Base-by-base conservation (phyloP, 495 filamentous ascomycete species). In the Barbatosphaeria neglecta region DNA sequence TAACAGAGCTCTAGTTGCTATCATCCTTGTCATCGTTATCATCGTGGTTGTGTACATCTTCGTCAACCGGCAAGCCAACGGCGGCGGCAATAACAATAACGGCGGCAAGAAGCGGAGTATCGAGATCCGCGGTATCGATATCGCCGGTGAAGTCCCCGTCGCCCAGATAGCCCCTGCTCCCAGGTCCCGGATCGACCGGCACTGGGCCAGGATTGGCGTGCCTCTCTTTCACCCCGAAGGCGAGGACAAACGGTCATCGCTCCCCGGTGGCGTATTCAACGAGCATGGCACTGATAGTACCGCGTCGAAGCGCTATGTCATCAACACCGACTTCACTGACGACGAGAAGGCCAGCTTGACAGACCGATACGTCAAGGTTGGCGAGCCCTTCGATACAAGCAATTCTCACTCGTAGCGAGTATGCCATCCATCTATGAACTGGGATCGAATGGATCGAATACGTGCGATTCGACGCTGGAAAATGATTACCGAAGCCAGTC, bases 1-100 rank as follows among this genome's bases (percentile, higher is more conserved):
- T 10, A 13, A 25, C 19, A 11, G 43, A 46, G 44, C 56, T 65
- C 9, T 22, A 77, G 73, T 76, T 23, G 50, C 60, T 25, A 76
- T 76, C 49, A 60, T 76, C 28, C 44, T 68, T 41, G 65, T 79
- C 33, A 66, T 80, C 46, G 72, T 70, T 22, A 59, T 73, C 45
- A 58, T 67, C 18, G 64, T 79, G 9, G 66, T 69, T 19, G 65
- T 66, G 43, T 72, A 75, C 42, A 55, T 75, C 37, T 46, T 62
- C 35, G 56, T 67, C 45, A 63, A 55, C 46, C 45, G 47, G 5
- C 50, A 54, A 4, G 53, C 51, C 7, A 53, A 37, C 50, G 45
- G 53, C 37, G 37, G 44, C 17, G 38, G 58, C 17, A 59, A 62
- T 53, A 56, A 59, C 48, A 59, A 52, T 22, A 5, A 40, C 22